A percentile compares a stretch with the other conserved stretches of the same genome.
These are phyloP conservation scores for Amauroascus verrucosus DNA, from an alignment of 2,329 filamentous ascomycete species.

Conservation along the genomic window DNA sequence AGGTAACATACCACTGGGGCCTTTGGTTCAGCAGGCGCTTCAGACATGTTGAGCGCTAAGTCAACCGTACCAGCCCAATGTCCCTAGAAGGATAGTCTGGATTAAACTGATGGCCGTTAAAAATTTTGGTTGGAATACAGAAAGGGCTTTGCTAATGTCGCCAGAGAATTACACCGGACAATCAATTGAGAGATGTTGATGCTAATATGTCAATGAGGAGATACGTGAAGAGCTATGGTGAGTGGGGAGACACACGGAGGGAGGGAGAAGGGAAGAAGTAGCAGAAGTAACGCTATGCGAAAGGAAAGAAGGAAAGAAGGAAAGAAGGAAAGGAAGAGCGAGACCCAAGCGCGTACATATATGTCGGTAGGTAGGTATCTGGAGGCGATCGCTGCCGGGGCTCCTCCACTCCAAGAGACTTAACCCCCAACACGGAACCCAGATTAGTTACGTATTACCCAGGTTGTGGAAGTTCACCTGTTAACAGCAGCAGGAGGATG, in stretches of 20 bases:
- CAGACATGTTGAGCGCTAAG: background rate
- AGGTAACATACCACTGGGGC: conserved; percentile 32
- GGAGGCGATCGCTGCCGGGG: too few species aligned
- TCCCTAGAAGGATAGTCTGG: background rate
- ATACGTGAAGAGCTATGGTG: background rate
- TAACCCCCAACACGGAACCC: too few species aligned
- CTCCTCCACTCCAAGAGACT: too few species aligned
- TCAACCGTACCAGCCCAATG: too few species aligned
- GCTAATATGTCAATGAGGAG: too few species aligned
- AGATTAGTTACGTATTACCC: too few species aligned
- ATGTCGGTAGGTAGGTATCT: too few species aligned
- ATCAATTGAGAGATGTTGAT: too few species aligned
- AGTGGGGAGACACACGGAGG: background rate
- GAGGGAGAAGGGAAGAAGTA: background rate
- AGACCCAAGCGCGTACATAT: background rate
- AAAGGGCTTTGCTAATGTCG: background rate
- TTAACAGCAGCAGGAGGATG: background rate
- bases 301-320: background rate
- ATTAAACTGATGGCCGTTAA: too few species aligned
- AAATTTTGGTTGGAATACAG: too few species aligned
- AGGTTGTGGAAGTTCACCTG: background rate
- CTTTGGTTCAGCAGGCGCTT: conserved; percentile 22
- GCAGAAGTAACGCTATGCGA: background rate
- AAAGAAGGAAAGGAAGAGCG: background rate
- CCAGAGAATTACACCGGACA: too few species aligned